Percentiles rank a stretch among this genome's conserved stretches.
Evolutionary conservation across 225 moss, liverwort and hornwort species (phyloP).

Genomic region (Straminergon stramineum): DNA sequence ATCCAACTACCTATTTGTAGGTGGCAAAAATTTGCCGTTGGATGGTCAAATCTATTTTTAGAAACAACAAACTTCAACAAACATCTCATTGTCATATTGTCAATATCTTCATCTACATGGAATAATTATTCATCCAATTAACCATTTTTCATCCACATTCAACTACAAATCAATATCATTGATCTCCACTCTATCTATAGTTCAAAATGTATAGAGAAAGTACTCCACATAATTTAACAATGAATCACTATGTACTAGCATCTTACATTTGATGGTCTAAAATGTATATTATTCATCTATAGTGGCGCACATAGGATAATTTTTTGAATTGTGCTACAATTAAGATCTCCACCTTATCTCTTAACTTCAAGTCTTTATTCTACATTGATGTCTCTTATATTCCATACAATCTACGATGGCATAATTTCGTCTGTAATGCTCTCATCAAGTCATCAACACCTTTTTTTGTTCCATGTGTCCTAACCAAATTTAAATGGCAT

Average conservation of each 20-base stretch:
- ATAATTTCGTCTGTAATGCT: background rate
- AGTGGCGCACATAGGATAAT: background rate
- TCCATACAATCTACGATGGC: background rate
- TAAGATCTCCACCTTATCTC: background rate
- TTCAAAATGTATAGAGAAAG: background rate
- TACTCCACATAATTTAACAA: background rate
- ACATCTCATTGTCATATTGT: background rate
- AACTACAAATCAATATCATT: background rate
- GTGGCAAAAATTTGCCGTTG: background rate
- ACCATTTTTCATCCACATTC: background rate
- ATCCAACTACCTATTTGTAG: background rate
- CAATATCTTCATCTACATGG: background rate
- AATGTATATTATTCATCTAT: background rate
- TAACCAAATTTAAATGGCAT: background rate
- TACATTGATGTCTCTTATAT: background rate
- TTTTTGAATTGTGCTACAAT: background rate
- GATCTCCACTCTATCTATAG: background rate
- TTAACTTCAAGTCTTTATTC: background rate
- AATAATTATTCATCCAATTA: background rate
- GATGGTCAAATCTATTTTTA: background rate
- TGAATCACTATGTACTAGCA: background rate
- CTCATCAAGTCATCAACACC: rapidly evolving
- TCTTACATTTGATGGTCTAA: background rate
- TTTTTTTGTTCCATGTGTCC: no score
- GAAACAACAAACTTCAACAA: background rate